A percentile compares a stretch with the other conserved stretches of the same genome.
Conservation (phyloP, 1,284 basidiomycete genomes). For the Moesziomyces antarcticus region DNA sequence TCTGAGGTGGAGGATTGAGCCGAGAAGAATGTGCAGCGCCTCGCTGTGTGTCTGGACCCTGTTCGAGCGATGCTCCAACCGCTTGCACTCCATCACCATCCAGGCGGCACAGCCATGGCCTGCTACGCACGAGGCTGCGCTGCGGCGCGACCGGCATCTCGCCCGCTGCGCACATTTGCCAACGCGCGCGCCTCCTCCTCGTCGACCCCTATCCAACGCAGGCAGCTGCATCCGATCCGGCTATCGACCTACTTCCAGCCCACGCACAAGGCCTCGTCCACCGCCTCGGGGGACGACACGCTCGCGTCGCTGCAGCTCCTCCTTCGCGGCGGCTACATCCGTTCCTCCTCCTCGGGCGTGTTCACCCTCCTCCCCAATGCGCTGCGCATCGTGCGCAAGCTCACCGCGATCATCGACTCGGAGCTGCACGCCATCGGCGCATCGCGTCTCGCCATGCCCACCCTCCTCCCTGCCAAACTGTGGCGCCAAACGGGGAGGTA, state of each 20-base stretch:
- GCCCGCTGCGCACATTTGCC: conserved; percentile 5
- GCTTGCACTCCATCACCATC: too few species aligned
- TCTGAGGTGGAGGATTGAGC: neutral
- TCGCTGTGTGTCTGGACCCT: too few species aligned
- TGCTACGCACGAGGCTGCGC: neutral
- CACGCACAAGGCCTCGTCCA: conserved; percentile 24
- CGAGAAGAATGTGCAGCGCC: neutral
- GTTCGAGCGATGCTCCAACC: too few species aligned
- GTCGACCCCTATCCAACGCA: neutral
- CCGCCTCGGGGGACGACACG: conserved; percentile 16
- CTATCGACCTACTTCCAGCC: conserved; percentile 36
- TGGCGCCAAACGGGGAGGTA: conserved; percentile 66
- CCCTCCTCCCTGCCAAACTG: conserved; percentile 58
- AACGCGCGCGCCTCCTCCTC: neutral
- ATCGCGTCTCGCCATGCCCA: conserved; percentile 65
- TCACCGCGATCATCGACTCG: conserved; percentile 62
- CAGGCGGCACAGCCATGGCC: neutral
- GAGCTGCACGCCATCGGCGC: conserved; percentile 64
- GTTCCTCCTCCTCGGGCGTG: conserved; percentile 67
- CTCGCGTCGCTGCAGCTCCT: conserved; percentile 50
- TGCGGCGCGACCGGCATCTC: neutral
- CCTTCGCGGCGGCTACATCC: conserved; percentile 63
- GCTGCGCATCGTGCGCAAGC: conserved; percentile 63
- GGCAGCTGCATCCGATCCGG: conserved; percentile 10
- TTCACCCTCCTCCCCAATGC: conserved; percentile 66